Conservation (phyloP, 306 rosid genomes). For the Ochetophila trinervis region DNA sequence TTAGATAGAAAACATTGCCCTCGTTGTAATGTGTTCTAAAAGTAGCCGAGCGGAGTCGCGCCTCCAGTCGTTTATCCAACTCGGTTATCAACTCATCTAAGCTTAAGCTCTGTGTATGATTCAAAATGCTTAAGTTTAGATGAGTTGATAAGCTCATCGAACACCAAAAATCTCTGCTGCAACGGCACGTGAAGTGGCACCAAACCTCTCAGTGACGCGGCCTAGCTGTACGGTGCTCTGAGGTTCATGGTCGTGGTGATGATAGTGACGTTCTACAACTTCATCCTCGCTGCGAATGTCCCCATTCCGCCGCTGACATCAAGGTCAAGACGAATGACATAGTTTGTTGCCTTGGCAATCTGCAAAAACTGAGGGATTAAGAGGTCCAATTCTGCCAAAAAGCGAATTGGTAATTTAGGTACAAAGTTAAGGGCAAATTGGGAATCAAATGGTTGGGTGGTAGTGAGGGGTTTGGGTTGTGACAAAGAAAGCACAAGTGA, state of each 20-base stretch:
- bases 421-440: too few species aligned
- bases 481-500: too few species aligned
- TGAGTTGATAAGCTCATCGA: constrained; percentile 78
- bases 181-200: constrained; percentile 88
- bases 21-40: too few species aligned
- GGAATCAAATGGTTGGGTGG: too few species aligned
- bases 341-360: constrained; percentile 56
- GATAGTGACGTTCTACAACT: constrained; percentile 63
- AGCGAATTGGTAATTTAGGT: too few species aligned
- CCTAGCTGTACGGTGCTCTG: constrained; percentile 75
- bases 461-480: too few species aligned
- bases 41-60: too few species aligned
- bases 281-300: constrained; percentile 84
- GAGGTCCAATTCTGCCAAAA: constrained; percentile 92
- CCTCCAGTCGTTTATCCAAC: too few species aligned
- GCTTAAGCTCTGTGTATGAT: too few species aligned
- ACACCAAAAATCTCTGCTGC: constrained; percentile 85
- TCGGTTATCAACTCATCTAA: too few species aligned
- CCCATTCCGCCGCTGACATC: constrained; percentile 91
- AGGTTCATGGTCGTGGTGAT: constrained; percentile 83
- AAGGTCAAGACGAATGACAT: constrained; percentile 67
- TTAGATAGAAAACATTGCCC: too few species aligned
- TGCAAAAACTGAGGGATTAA: constrained; percentile 70
- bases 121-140: too few species aligned
- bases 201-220: constrained; percentile 70